Conservation (phyloP, 768 basidiomycete genomes). For the Russula sp. region DNA sequence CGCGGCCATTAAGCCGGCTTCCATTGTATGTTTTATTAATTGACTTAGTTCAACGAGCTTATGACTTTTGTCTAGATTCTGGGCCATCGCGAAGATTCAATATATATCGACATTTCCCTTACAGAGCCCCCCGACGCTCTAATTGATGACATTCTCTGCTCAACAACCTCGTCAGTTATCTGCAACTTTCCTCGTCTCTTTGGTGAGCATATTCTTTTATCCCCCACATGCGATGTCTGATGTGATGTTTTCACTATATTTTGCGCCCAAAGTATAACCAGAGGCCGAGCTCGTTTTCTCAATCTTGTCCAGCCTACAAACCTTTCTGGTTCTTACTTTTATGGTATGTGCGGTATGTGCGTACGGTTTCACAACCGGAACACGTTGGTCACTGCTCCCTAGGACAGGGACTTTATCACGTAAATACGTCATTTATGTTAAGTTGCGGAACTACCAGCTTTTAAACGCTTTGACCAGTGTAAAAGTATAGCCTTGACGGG, state of each 20-base stretch:
- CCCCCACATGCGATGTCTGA: background rate
- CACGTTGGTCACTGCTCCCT: constrained; percentile 1
- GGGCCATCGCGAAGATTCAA: constrained; percentile 56
- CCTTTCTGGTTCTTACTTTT: constrained; percentile 66
- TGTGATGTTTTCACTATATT: constrained; percentile 40
- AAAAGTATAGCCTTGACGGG: background rate
- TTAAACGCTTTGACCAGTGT: background rate
- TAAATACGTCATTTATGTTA: constrained; percentile 16
- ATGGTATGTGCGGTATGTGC: constrained; percentile 44
- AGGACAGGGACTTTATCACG: constrained; percentile 39
- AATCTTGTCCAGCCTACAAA: background rate
- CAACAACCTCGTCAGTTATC: constrained; percentile 58
- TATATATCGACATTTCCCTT: constrained; percentile 35
- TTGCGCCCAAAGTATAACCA: constrained; percentile 61
- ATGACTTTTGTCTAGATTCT: constrained; percentile 52
- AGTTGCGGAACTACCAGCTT: background rate
- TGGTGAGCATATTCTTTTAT: constrained; percentile 41
- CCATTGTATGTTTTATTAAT: constrained; percentile 41
- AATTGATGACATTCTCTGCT: constrained; percentile 34
- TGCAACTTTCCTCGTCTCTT: constrained; percentile 55
- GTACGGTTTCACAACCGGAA: constrained; percentile 23
- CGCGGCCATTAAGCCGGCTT: constrained; percentile 42
- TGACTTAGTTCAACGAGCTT: background rate
- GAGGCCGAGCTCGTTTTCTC: constrained; percentile 43
- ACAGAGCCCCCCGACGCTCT: background rate